phyloP scores from a whole-genome alignment of 108 stramenopile genomes.

The Chaetoceros muelleri region DNA sequence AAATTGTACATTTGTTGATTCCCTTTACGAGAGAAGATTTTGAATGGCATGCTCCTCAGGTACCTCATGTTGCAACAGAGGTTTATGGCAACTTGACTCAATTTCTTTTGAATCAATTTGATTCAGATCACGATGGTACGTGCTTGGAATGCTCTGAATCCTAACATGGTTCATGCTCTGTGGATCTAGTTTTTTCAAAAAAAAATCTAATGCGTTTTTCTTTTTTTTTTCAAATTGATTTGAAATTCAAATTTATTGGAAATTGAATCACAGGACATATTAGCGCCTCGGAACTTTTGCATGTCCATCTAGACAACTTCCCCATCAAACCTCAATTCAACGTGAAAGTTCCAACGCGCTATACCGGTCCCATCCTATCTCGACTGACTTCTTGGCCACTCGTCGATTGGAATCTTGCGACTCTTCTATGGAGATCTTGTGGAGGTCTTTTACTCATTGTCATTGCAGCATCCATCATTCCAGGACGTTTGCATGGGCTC shows the following conservation, averaged over 20 bases:
- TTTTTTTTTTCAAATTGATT: no score
- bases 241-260: no score
- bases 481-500: slow-evolving; percentile 58
- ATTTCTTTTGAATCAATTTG: slow-evolving; percentile 2
- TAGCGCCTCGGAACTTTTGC: slow-evolving; percentile 16
- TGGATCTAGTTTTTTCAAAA: no score
- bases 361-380: slow-evolving; percentile 26
- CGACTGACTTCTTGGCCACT: slow-evolving; percentile 33
- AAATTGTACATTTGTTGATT: not conserved
- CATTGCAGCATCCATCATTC: slow-evolving; percentile 39
- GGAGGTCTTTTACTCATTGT: slow-evolving; percentile 25
- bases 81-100: not conserved
- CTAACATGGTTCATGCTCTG: slow-evolving; percentile 11
- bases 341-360: slow-evolving; percentile 14
- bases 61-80: not conserved
- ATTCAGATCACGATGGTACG: not conserved
- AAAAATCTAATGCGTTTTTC: no score
- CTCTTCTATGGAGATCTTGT: slow-evolving; percentile 58
- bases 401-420: slow-evolving; percentile 60
- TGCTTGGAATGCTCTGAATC: not conserved
- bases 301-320: slow-evolving; percentile 10
- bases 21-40: not conserved
- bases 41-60: not conserved
- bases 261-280: slow-evolving; percentile 28
- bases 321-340: not conserved